Evolutionary conservation across 1,284 basidiomycete species (phyloP).

Genomic region (Fomitopsis schrenkii): DNA sequence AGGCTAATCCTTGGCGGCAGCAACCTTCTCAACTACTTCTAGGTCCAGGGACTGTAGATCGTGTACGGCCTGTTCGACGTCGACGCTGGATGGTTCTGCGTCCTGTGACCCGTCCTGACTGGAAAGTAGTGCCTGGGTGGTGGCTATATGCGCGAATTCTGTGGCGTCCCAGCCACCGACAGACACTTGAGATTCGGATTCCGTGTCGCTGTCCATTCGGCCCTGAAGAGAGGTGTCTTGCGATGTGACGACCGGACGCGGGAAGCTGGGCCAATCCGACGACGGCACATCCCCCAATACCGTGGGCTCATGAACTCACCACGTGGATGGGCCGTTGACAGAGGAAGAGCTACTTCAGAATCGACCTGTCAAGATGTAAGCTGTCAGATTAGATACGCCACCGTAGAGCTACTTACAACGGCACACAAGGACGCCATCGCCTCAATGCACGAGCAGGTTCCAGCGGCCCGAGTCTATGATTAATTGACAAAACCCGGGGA

Average conservation of each 20-base stretch:
- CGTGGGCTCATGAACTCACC: neutral
- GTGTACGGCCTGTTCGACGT: constrained; percentile 1
- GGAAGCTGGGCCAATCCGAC: neutral
- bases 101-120: neutral
- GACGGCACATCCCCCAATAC: neutral
- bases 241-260: neutral
- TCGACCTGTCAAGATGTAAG: neutral
- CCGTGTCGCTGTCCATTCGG: constrained; percentile 24
- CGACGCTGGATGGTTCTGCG: neutral
- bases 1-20: neutral
- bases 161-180: constrained; percentile 10
- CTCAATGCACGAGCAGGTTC: no score
- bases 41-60: constrained; percentile 14
- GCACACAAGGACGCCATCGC: no score
- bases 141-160: constrained; percentile 19
- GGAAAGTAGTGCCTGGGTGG: neutral
- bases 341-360: neutral
- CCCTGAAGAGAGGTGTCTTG: neutral
- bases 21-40: constrained; percentile 19
- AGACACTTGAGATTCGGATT: constrained; percentile 22
- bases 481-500: no score
- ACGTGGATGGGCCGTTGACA: neutral
- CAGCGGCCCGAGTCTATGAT: no score
- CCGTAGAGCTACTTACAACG: neutral
- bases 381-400: neutral